Base-by-base conservation (phyloP, 2,329 filamentous ascomycete genomes). In the Calonectria naviculata region DNA sequence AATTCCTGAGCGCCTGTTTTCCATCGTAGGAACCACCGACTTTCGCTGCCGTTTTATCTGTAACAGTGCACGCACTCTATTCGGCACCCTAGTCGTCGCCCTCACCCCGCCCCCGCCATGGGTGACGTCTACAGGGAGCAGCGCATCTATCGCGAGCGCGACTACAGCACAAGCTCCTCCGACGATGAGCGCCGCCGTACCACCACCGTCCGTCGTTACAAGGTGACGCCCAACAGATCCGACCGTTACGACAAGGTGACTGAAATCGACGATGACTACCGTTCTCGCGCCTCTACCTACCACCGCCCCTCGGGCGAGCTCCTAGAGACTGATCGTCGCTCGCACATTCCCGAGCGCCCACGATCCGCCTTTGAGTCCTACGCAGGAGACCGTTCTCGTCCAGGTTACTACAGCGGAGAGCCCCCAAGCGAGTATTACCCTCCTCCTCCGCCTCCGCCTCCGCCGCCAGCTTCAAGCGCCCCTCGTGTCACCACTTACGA, bases 161-260 rank as follows among this genome's bases (percentile, higher is more conserved):
- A 78, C n/a, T 46, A 46, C 31, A 41, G 24, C 63, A 81, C 82
- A 62, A 78, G 73, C 71, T 80, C 79, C 56, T 84, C 81, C 17
- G 85, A 87, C 71, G 87, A 88, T 66, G 86, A 88, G 61, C 80
- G 81, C 47, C 85, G 85, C 80, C 83, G 82, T 76, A 83, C 81
- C 70, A 85, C 86, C 6, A 88, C 86, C n/a, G 84, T 89, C 65
- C 86, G 85, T 71, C 85, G 87, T 67, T 89, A 89, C 83, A 89
- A 89, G 78, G 86, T 89, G 31, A 80, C 81, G 10, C 83, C 84
- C 13, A 81, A 78, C 64, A 83, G 83, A 64, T 79, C 81, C 58
- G 86, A 86, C 71, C 83, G 81, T 10, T 81, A 84, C 73, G 83
- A 80, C 73, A 68, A 82, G 85, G 52, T 80, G 81, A 68, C 85